Evolutionary conservation across 2,329 filamentous ascomycete species (phyloP).

Genomic region (Fusarium piperis): DNA sequence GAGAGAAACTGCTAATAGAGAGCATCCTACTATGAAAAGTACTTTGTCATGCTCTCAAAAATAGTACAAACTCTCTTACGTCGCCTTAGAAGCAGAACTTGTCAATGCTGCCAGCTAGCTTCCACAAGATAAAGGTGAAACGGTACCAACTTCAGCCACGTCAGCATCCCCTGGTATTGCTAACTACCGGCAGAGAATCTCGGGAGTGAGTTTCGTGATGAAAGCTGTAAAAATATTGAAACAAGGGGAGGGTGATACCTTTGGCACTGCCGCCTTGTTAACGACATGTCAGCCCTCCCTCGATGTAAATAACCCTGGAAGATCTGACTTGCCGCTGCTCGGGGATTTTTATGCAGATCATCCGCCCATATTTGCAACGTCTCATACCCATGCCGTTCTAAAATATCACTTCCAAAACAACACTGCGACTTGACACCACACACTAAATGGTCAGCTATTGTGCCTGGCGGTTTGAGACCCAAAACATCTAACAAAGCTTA

Average conservation of each 20-base stretch:
- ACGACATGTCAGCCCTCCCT: neutral
- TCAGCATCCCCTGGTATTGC: neutral
- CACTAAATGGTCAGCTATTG: neutral
- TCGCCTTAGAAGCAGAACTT: neutral
- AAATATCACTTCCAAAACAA: neutral
- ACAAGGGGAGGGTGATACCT: neutral
- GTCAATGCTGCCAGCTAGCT: neutral
- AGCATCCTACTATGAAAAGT: no score
- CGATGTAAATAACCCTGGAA: neutral
- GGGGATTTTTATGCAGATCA: neutral
- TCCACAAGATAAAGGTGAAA: neutral
- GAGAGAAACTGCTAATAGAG: no score
- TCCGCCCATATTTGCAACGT: neutral
- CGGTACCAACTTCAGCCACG: neutral
- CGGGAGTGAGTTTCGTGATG: neutral
- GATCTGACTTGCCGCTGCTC: neutral
- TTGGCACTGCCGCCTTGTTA: neutral
- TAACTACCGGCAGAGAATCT: neutral
- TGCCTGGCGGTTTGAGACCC: neutral
- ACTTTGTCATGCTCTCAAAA: no score
- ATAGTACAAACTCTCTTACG: neutral
- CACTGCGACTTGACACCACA: neutral
- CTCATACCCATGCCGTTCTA: neutral
- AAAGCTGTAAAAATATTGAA: neutral
- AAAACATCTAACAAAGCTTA: neutral